Evolutionary conservation across 805 yeast genomes (phyloP), one percentile per base, ranked within the genome.

Genomic region (Pichia californica): DNA sequence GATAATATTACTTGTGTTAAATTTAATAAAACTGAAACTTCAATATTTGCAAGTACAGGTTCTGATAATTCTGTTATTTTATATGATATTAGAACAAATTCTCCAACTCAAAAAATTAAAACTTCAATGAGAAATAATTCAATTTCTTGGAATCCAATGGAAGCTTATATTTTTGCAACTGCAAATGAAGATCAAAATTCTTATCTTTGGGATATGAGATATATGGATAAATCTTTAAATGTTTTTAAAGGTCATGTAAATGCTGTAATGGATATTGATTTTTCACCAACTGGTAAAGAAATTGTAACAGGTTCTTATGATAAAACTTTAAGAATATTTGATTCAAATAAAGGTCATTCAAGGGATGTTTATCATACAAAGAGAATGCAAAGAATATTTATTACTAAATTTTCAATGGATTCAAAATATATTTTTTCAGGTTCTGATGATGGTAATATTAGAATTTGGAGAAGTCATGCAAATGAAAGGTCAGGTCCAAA

Each of bases 71-170:
- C 96, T 1, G 73, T 93, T 41, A 89, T 91, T 2, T 68, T 93
- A 31, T 93, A 93, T 62, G 99, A 93, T 63, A 70, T 87, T 39
- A 77, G 99, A 56, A 87, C 96, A 7, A 80, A 85, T 55, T 75
- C 95, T 2, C 96, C 99, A 13, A 79, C 94, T 5, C 98, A 94
- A 64, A 91, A 89, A 62, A 77, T 91, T 46, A 84, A 83, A 37
- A 85, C 93, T 23, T 69, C 79, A 16, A 71, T 93, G 74, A 74
- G 94, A 55, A 85, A 89, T 16, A 93, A 93, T 63, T 73, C 91
- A 37, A 72, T 93, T 21, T 74, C 88, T 44, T 93, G 98, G 98
- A 93, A 93, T 65, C 99, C 99, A 5, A 86, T 93, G 83, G 98
- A 93, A 64, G 95, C 98, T 2, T 93, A 77, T 67, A 80, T 84